Evolutionary conservation across 177 flowering plant genomes (phyloP).

Genomic region (Vitis hybrid): DNA sequence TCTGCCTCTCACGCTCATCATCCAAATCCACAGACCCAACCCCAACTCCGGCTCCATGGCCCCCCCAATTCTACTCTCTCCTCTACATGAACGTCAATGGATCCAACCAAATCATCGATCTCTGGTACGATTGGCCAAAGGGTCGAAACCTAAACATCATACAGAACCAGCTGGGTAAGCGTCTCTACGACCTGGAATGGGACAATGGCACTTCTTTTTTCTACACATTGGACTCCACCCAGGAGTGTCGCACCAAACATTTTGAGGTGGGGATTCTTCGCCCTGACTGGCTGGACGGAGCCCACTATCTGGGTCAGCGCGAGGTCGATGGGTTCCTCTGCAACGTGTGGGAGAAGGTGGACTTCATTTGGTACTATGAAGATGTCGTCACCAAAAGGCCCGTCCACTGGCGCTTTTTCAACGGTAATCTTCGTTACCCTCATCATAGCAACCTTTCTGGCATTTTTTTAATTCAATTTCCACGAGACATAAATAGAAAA

Average conservation of each 20-base stretch:
- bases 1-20: neutral
- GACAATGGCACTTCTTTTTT: conserved; percentile 48
- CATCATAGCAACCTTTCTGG: neutral
- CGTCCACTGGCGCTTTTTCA: conserved; percentile 46
- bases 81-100: conserved; percentile 27
- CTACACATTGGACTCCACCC: conserved; percentile 26
- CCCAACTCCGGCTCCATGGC: conserved; percentile 46
- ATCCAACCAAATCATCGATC: conserved; percentile 22
- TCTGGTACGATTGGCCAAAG: conserved; percentile 57
- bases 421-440: conserved; percentile 19
- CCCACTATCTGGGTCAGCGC: conserved; percentile 32
- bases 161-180: conserved; percentile 34
- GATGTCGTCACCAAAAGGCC: conserved; percentile 53
- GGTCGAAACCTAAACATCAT: conserved; percentile 49
- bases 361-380: conserved; percentile 53
- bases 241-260: conserved; percentile 19
- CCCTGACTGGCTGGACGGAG: conserved; percentile 44
- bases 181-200: conserved; percentile 52
- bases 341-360: conserved; percentile 56
- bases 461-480: no score
- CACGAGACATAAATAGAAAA: no score
- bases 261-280: conserved; percentile 45
- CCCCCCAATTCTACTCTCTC: conserved; percentile 41
- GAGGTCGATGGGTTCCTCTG: conserved; percentile 47
- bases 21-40: neutral